Percentiles rank a stretch among this genome's conserved stretches.
Conservation (phyloP, 1,139 yeast genomes). For the Yamadazyma dushanensis region DNA sequence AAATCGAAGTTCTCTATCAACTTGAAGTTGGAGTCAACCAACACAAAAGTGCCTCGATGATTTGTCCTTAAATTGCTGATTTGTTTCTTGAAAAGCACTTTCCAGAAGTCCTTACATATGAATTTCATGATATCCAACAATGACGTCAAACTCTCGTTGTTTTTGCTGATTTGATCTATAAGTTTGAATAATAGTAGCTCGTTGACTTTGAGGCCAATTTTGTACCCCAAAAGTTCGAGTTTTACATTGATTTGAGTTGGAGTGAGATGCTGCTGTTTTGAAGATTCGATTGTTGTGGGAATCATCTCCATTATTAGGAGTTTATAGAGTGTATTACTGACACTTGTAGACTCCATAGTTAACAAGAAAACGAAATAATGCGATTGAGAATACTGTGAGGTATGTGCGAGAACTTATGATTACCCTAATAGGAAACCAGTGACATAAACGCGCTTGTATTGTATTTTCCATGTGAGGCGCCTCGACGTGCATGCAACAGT, state of each 20-base stretch:
- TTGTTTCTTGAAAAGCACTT: slow-evolving; percentile 73
- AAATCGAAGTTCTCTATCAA: slow-evolving; percentile 59
- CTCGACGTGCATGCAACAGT: too few relatives aligned
- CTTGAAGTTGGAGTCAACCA: slow-evolving; percentile 66
- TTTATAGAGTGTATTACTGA: slow-evolving; percentile 54
- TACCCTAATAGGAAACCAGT: too few relatives aligned
- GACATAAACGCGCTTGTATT: too few relatives aligned
- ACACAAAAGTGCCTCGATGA: slow-evolving; percentile 82
- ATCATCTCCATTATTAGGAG: slow-evolving; percentile 72
- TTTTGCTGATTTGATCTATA: slow-evolving; percentile 43
- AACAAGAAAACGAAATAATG: too few relatives aligned
- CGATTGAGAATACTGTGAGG: too few relatives aligned
- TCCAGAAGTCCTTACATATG: slow-evolving; percentile 91
- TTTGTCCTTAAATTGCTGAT: slow-evolving; percentile 91
- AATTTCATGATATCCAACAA: slow-evolving; percentile 85
- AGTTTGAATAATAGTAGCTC: slow-evolving; percentile 64
- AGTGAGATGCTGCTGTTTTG: slow-evolving; percentile 22
- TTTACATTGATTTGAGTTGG: slow-evolving; percentile 52
- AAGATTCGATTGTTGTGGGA: slow-evolving; percentile 65
- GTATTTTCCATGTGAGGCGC: too few relatives aligned
- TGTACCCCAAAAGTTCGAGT: slow-evolving; percentile 72
- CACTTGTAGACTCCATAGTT: slow-evolving; percentile 18
- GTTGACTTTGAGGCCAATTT: slow-evolving; percentile 71
- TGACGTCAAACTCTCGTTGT: slow-evolving; percentile 49
- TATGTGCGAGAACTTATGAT: too few relatives aligned